A percentile compares a stretch with the other conserved stretches of the same genome.
phyloP scores from a whole-genome alignment of 192 early-diverging fungal genomes.

The Umbelopsis isabellina region DNA sequence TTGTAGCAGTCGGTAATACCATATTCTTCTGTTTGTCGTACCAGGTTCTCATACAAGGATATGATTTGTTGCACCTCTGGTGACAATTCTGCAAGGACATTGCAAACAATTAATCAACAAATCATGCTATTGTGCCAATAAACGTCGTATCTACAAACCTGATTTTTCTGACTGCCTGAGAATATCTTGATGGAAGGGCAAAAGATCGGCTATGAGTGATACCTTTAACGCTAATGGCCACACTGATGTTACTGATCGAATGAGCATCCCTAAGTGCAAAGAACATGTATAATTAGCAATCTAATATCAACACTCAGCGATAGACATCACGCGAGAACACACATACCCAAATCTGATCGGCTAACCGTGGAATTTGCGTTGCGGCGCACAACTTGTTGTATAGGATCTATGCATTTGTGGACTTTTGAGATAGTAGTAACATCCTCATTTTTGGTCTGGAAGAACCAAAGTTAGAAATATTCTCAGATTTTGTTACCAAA shows the following conservation, averaged over 20 bases:
- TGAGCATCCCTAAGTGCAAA: slow-evolving; percentile 50
- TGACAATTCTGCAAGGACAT: slow-evolving; percentile 20
- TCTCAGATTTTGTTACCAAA: not conserved
- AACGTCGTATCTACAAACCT: not conserved
- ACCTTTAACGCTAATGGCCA: slow-evolving; percentile 60
- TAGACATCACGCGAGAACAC: not conserved
- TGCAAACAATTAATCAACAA: not conserved
- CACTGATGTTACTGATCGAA: slow-evolving; percentile 58
- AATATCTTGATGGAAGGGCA: slow-evolving; percentile 27
- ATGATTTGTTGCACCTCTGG: slow-evolving; percentile 17
- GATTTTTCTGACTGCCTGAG: not conserved
- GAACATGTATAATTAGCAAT: slow-evolving; percentile 32
- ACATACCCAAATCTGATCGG: slow-evolving; percentile 37
- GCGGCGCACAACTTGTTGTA: slow-evolving; percentile 18
- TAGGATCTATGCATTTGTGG: slow-evolving; percentile 30
- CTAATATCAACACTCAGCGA: not conserved
- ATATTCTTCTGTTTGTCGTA: slow-evolving; percentile 39
- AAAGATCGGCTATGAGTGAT: slow-evolving; percentile 49
- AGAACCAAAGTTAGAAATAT: not conserved
- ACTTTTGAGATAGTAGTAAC: slow-evolving; percentile 43
- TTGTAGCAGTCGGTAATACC: slow-evolving; percentile 47
- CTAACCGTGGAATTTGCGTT: slow-evolving; percentile 24
- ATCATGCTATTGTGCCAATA: not conserved
- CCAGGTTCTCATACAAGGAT: slow-evolving; percentile 36
- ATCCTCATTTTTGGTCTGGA: slow-evolving; percentile 37